phyloP scores from a whole-genome alignment of 352 stramenopile species.

The Plasmopara halstedii region DNA sequence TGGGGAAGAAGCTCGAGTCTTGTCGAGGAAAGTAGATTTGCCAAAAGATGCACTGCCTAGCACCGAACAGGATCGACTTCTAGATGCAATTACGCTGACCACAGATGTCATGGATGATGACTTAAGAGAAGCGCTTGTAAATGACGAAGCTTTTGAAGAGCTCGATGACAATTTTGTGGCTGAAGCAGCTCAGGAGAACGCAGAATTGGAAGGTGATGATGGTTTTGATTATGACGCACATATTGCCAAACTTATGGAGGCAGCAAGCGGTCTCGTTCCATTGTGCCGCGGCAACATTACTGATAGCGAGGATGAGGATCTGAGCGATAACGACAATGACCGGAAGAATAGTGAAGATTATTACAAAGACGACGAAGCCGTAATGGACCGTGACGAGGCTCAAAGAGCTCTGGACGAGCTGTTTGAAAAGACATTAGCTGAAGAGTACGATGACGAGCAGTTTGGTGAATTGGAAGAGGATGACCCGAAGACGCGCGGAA shows the following conservation, averaged over 20 bases:
- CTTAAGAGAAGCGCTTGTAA: slow-evolving; percentile 74
- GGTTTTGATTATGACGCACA: slow-evolving; percentile 92
- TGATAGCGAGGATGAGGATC: slow-evolving; percentile 77
- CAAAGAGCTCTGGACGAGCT: slow-evolving; percentile 84
- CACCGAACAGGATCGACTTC: slow-evolving; percentile 62
- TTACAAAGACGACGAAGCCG: slow-evolving; percentile 26
- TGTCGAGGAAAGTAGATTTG: slow-evolving; percentile 56
- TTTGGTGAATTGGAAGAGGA: slow-evolving; percentile 72
- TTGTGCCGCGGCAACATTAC: slow-evolving; percentile 59
- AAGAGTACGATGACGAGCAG: slow-evolving; percentile 81
- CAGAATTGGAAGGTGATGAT: slow-evolving; percentile 26
- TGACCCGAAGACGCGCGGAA: slow-evolving; percentile 61
- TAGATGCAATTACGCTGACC: slow-evolving; percentile 77
- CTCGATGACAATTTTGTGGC: slow-evolving; percentile 90
- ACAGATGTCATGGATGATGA: slow-evolving; percentile 86
- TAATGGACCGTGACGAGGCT: slow-evolving; percentile 51
- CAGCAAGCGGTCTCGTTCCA: slow-evolving; percentile 58
- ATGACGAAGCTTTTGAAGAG: slow-evolving; percentile 79
- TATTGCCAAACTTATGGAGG: slow-evolving; percentile 89
- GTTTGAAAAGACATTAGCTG: slow-evolving; percentile 76
- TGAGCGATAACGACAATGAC: slow-evolving; percentile 78
- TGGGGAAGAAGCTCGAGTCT: slow-evolving; percentile 32
- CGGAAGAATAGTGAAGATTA: slow-evolving; percentile 26
- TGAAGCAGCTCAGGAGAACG: slow-evolving; percentile 55
- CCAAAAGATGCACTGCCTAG: slow-evolving; percentile 64